Evolutionary conservation across 2,329 filamentous ascomycete genomes (phyloP).

Genomic region (Clarireedia hainanense): DNA sequence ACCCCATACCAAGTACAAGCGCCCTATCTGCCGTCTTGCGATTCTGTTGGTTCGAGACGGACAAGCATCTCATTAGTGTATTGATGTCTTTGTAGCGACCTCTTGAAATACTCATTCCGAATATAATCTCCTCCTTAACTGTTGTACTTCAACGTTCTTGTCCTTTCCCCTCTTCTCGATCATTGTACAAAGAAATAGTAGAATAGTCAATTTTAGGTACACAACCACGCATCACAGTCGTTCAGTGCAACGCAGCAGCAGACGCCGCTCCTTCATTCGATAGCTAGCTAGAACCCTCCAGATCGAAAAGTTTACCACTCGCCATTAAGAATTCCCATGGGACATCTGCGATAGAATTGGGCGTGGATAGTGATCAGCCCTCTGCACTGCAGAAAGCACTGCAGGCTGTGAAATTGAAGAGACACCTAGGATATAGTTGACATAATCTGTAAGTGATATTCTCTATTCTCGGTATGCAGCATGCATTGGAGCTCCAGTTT

Average conservation of each 20-base stretch:
- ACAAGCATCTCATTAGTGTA: slow-evolving; percentile 4
- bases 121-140: slow-evolving; percentile 6
- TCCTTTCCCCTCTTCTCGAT: slow-evolving; percentile 16
- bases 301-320: slow-evolving; percentile 13
- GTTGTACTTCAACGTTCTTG: slow-evolving; percentile 21
- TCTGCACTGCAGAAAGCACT: slow-evolving; percentile 27
- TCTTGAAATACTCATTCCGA: slow-evolving; percentile 9
- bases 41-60: slow-evolving; percentile 6
- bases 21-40: slow-evolving; percentile 14
- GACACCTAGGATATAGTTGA: slow-evolving; percentile 17
- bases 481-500: slow-evolving; percentile 15
- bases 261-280: slow-evolving; percentile 11
- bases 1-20: slow-evolving; percentile 21
- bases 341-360: slow-evolving; percentile 26
- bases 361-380: slow-evolving; percentile 29
- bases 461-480: slow-evolving; percentile 14
- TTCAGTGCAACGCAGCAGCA: slow-evolving; percentile 17
- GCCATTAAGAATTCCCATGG: slow-evolving; percentile 27
- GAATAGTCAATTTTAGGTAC: slow-evolving; percentile 7
- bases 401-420: slow-evolving; percentile 25
- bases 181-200: slow-evolving; percentile 16
- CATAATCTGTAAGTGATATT: slow-evolving; percentile 24
- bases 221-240: slow-evolving; percentile 20
- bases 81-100: slow-evolving; percentile 14
- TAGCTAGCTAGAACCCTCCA: slow-evolving; percentile 10